Base-by-base conservation (phyloP, 1,139 yeast genomes). In the Meyerozyma guilliermondii region DNA sequence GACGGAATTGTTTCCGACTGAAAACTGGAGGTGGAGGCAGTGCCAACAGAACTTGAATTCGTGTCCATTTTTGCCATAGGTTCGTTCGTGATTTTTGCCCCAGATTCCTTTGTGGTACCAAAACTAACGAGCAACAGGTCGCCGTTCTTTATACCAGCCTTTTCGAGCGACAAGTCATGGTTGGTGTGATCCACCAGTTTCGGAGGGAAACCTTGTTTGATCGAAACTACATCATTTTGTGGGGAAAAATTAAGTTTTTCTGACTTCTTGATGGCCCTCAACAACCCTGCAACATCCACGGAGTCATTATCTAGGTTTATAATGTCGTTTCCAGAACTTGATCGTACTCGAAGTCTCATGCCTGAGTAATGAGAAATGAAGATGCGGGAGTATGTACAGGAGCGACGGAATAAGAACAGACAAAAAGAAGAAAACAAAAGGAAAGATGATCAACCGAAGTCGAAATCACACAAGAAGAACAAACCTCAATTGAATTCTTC, bases 171-270 rank as follows among this genome's bases (percentile, higher is more conserved):
- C 7, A 43, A 42, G 0, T 47, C 46, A 1, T 43, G 37, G 35
- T 56, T 56, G 0, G 47, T 38, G 13, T 74, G 44, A 17, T 63
- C 66, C 2, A 83, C 48, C 3, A 63, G 49, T 48, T 66, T 71
- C 0, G 87, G 87, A 2, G 91, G 91, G 50, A 76, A 83, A 9
- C 89, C 91, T 24, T 55, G 61, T 47, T 75, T 73, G 40, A 82
- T 59, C 17, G 54, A 33, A 10, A 10, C 23, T 18, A 33, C 11
- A 9, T 33, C 36, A 13, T 14, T 14, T 13, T 29, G 33, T 8
- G 16, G 18, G n/a, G 10, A 7, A 4, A n/a, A 18, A 20, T 17
- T 10, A 14, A 18, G 24, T 33, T 33, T 20, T 16, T 17, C 10
- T 10, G 36, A 33, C 16, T 10, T 33, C 2, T 7, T 33, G 10